Evolutionary conservation across 108 stramenopile genomes (phyloP).

Genomic region (Nitzschia sp.): DNA sequence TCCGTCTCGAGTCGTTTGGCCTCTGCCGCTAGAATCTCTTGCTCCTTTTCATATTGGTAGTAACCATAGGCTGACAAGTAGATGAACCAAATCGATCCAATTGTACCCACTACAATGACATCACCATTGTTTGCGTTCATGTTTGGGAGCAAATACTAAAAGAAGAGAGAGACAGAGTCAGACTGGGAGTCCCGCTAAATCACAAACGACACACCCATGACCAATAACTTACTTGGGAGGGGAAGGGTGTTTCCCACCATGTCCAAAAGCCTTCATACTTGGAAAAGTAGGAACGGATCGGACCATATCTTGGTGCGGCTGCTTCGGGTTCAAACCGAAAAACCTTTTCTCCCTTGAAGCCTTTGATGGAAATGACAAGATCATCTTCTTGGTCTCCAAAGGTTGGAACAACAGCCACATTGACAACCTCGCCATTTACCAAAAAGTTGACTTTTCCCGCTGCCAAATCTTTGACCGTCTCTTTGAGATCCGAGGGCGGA

Average conservation of each 20-base stretch:
- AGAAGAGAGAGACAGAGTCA: not conserved
- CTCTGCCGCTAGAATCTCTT: not conserved
- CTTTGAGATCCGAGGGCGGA: slow-evolving; percentile 12
- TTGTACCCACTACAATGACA: slow-evolving; percentile 3
- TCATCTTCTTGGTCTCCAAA: slow-evolving; percentile 25
- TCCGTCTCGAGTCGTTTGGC: slow-evolving; percentile 2
- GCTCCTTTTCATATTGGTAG: slow-evolving; percentile 3
- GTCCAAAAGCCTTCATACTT: slow-evolving; percentile 9
- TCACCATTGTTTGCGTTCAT: slow-evolving; percentile 8
- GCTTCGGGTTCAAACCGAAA: not conserved
- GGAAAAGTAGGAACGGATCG: slow-evolving; percentile 10
- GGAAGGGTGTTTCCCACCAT: slow-evolving; percentile 14
- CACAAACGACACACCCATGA: not conserved
- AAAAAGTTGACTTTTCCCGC: slow-evolving; percentile 25
- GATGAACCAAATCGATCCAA: not conserved
- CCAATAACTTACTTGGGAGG: not conserved
- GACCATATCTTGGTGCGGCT: not conserved
- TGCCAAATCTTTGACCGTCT: slow-evolving; percentile 15
- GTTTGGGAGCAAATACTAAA: slow-evolving; percentile 1
- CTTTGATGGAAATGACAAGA: slow-evolving; percentile 25
- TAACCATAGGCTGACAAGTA: slow-evolving; percentile 13
- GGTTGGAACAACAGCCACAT: slow-evolving; percentile 14
- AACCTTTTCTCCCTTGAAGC: slow-evolving; percentile 7
- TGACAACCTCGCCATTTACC: slow-evolving; percentile 30
- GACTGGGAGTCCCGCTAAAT: not conserved